Base-by-base conservation (phyloP, 169 alveolate genomes). In the Eimeria necatrix region DNA sequence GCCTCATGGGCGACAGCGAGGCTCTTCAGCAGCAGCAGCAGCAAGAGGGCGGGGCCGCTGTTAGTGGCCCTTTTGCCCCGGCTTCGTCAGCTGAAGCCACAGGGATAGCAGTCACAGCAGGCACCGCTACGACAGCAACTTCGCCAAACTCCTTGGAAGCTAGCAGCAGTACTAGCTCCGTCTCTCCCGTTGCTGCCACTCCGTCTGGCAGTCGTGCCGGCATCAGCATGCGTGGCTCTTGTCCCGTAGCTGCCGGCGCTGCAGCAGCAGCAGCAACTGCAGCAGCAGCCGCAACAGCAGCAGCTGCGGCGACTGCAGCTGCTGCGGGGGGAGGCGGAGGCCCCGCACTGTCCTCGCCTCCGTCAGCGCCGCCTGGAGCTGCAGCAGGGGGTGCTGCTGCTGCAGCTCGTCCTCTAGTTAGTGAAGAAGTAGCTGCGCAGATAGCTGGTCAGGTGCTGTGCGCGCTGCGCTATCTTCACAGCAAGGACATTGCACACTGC, bases 391-490 rank as follows among this genome's bases (percentile, higher is more conserved):
- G 53, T 24, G 90, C 90, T 24, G 90, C 90, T 22, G 41, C 90
- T 9, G 74, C 73, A 5, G 10, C 24, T 22, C 90, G 73, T 41
- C 90, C 90, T 20, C 41, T 81, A 0, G 73, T 81, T 16, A 52
- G 74, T 12, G 90, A 81, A 81, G 90, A 81, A 51, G 61, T 92
- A 52, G 97, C 98, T 14, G 96, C 97, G 3, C 95, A 93, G 24
- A 89, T 94, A 52, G 85, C 93, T 70, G 76, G 70, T 46, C 98
- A 96, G 96, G 91, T 96, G n/a, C 64, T 95, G 9, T 81, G 96
- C 3, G 98, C 98, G 2, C 87, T 96, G 60, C 87, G 92, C 56
- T 96, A 96, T 89, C 86, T 96, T 46, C 98, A 97, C 95, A 83
- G 93, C 51, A 95, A 95, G 81, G 91, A 94, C 59, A 95, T 97